Conservation (phyloP, 306 rosid genomes). For the Cicer chorassanicum region DNA sequence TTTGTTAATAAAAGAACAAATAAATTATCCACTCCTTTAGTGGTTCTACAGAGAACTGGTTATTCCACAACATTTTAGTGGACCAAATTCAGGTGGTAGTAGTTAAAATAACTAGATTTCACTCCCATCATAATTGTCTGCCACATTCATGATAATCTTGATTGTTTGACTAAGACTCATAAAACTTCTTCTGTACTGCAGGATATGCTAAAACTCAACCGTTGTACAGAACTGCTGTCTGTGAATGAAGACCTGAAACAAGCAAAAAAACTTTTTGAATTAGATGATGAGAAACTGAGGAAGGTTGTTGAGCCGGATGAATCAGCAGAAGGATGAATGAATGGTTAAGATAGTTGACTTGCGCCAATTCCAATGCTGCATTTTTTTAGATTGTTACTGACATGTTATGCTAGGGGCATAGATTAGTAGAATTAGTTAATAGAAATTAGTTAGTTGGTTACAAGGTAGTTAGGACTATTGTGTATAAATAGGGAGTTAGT, state of each 20-base stretch:
- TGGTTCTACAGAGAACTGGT: neutral
- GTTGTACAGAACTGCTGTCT: conserved; percentile 78
- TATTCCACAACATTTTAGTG: neutral
- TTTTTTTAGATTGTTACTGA: conserved; percentile 4
- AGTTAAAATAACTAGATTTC: conserved; percentile 8
- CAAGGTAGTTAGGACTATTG: no score
- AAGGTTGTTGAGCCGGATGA: conserved; percentile 78
- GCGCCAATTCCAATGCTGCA: neutral
- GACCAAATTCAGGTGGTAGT: neutral
- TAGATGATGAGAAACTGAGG: conserved; percentile 83
- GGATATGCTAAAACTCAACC: conserved; percentile 85
- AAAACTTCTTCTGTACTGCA: conserved; percentile 38
- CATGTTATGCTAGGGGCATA: neutral
- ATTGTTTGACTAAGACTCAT: conserved; percentile 20
- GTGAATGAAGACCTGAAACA: conserved; percentile 95
- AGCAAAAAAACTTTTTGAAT: conserved; percentile 88
- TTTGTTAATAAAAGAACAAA: neutral
- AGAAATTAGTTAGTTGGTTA: no score
- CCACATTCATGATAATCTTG: conserved; percentile 10
- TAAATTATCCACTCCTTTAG: neutral
- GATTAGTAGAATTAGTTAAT: no score
- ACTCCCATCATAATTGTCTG: neutral
- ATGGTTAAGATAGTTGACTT: conserved; percentile 26
- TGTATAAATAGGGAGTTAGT: no score
- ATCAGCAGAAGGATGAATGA: conserved; percentile 47